Conservation (phyloP, 495 filamentous ascomycete genomes). For the Elaphomyces granulatus region DNA sequence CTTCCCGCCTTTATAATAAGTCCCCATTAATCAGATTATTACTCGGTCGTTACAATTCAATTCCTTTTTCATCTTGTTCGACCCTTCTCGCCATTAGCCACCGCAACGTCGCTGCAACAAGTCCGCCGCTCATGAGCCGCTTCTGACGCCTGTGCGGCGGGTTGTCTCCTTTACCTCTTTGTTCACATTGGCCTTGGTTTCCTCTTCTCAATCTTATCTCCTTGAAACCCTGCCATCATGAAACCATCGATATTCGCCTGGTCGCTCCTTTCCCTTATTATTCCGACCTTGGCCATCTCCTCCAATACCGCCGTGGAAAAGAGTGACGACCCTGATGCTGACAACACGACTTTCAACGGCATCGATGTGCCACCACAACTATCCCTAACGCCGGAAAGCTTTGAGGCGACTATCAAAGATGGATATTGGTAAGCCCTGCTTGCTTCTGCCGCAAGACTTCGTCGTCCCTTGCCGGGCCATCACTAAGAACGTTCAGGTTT, state of each 20-base stretch:
- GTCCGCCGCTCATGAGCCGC: conserved; percentile 19
- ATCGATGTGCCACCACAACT: conserved; percentile 60
- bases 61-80: too few species aligned
- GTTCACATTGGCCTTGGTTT: too few species aligned
- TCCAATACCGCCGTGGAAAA: conserved; percentile 11
- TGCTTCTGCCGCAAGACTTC: neutral
- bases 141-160: conserved; percentile 18
- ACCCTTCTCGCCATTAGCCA: too few species aligned
- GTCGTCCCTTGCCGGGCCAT: neutral
- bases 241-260: conserved; percentile 25
- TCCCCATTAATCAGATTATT: too few species aligned
- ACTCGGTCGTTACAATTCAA: too few species aligned
- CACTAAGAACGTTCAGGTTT: conserved; percentile 36
- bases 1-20: too few species aligned
- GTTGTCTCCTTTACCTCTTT: conserved; percentile 12
- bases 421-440: conserved; percentile 50
- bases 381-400: conserved; percentile 41
- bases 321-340: conserved; percentile 7
- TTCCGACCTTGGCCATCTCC: conserved; percentile 23
- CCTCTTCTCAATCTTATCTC: neutral
- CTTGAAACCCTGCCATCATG: conserved; percentile 21
- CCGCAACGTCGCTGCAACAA: too few species aligned
- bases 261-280: conserved; percentile 30
- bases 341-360: conserved; percentile 60
- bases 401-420: conserved; percentile 43